A percentile compares a stretch with the other conserved stretches of the same genome.
phyloP scores from a whole-genome alignment of 805 yeast species.

The Ogataea allantospora region DNA sequence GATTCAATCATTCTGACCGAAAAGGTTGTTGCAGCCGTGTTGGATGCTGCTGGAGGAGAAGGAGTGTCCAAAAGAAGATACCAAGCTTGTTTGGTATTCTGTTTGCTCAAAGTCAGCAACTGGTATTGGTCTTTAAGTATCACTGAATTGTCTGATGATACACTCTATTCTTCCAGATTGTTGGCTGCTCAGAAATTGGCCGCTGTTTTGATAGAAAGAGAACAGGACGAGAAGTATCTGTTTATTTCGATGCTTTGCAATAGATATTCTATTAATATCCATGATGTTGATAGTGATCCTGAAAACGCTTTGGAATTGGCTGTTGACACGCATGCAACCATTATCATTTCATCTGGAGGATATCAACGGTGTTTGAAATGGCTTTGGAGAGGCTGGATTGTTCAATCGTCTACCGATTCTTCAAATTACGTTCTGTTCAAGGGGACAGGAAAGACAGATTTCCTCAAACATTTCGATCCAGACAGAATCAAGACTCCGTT shows the following conservation, averaged over 20 bases:
- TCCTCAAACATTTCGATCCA: slow-evolving; percentile 70
- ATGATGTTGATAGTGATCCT: slow-evolving; percentile 61
- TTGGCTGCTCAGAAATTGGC: slow-evolving; percentile 75
- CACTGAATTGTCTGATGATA: slow-evolving; percentile 65
- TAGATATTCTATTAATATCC: slow-evolving; percentile 63
- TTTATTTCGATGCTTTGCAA: slow-evolving; percentile 77
- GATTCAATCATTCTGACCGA: slow-evolving; percentile 60
- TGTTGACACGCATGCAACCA: slow-evolving; percentile 78
- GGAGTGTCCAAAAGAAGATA: slow-evolving; percentile 62
- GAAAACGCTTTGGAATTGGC: slow-evolving; percentile 81
- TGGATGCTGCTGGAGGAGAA: slow-evolving; percentile 77
- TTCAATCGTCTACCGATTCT: slow-evolving; percentile 70
- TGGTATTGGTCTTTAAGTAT: slow-evolving; percentile 70
- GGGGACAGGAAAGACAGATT: slow-evolving; percentile 52
- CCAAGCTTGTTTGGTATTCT: slow-evolving; percentile 65
- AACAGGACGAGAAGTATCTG: slow-evolving; percentile 56
- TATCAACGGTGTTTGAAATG: slow-evolving; percentile 84
- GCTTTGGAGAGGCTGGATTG: slow-evolving; percentile 93
- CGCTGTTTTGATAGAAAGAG: slow-evolving; percentile 62
- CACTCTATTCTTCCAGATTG: slow-evolving; percentile 58
- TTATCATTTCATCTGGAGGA: slow-evolving; percentile 75
- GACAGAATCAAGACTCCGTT: slow-evolving; percentile 81
- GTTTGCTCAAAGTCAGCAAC: slow-evolving; percentile 67
- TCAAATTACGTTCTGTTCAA: slow-evolving; percentile 64
- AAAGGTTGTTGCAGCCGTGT: slow-evolving; percentile 56